phyloP scores from a whole-genome alignment of 1,139 yeast genomes.

The Suhomyces chickasaworum region DNA sequence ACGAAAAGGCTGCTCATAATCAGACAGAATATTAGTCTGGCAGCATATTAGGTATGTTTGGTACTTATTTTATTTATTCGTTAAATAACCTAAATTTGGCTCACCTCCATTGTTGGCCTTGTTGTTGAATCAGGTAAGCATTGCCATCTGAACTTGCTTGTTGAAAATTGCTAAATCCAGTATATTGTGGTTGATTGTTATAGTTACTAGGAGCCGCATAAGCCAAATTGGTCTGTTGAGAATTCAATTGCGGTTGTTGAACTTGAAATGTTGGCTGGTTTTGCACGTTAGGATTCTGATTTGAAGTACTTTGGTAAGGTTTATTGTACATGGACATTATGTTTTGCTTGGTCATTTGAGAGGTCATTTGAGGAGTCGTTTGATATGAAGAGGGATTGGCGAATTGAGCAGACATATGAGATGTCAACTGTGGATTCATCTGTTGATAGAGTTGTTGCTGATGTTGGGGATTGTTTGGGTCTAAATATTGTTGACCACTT shows the following conservation, averaged over 20 bases:
- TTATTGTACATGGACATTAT: constrained; percentile 45
- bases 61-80: not conserved
- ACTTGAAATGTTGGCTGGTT: constrained; percentile 23
- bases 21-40: too few relatives aligned
- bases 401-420: constrained; percentile 43
- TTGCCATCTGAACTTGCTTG: constrained; percentile 8
- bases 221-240: not conserved
- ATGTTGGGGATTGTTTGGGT: constrained; percentile 55
- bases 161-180: constrained; percentile 18
- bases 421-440: constrained; percentile 38
- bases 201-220: not conserved
- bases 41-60: too few relatives aligned
- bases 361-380: constrained; percentile 26
- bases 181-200: constrained; percentile 16
- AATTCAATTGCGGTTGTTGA: not conserved
- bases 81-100: not conserved
- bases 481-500: constrained; percentile 61
- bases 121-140: constrained; percentile 13
- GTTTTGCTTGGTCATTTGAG: constrained; percentile 46
- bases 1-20: too few relatives aligned
- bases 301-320: constrained; percentile 34
- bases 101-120: constrained; percentile 13
- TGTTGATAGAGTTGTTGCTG: constrained; percentile 52
- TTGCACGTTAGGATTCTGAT: constrained; percentile 21
- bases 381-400: constrained; percentile 22